Evolutionary conservation across 176 grass and related monocot genomes (phyloP).

Genomic region (Guadua angustifolia): DNA sequence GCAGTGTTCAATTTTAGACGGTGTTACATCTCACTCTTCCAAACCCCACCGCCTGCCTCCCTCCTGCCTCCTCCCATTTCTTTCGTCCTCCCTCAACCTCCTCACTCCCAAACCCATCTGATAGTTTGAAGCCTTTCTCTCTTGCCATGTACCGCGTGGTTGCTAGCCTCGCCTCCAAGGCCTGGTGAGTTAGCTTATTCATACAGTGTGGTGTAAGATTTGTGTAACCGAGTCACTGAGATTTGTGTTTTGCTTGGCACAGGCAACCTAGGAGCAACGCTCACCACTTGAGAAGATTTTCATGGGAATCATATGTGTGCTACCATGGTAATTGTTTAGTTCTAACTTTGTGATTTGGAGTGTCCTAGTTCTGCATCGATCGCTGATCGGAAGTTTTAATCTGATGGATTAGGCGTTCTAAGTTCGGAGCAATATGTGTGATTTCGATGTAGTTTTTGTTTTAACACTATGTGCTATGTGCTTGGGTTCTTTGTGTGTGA

Average conservation of each 20-base stretch:
- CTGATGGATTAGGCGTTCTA: not conserved
- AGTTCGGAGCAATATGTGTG: not conserved
- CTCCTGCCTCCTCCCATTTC: not conserved
- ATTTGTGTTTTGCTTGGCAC: slow-evolving; percentile 18
- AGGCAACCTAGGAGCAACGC: slow-evolving; percentile 63
- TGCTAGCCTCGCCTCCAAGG: slow-evolving; percentile 65
- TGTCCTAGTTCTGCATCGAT: not conserved
- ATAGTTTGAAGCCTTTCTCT: not conserved
- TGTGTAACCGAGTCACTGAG: slow-evolving; percentile 30
- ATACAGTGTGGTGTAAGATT: slow-evolving; percentile 2
- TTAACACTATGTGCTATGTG: not conserved
- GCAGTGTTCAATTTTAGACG: too few species aligned
- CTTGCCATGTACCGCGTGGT: slow-evolving; percentile 73
- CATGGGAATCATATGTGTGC: not conserved
- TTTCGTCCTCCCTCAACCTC: slow-evolving; percentile 35
- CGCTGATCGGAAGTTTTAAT: not conserved
- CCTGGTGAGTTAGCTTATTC: slow-evolving; percentile 49
- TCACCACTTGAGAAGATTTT: slow-evolving; percentile 53
- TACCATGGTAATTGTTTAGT: not conserved
- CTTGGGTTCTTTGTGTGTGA: not conserved
- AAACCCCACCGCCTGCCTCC: not conserved
- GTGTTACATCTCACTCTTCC: not conserved
- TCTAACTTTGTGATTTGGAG: not conserved
- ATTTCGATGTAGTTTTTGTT: not conserved
- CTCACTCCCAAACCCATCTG: not conserved